Conservation (phyloP, 2,329 filamentous ascomycete species). For the Pseudohalonectria lignicola region DNA sequence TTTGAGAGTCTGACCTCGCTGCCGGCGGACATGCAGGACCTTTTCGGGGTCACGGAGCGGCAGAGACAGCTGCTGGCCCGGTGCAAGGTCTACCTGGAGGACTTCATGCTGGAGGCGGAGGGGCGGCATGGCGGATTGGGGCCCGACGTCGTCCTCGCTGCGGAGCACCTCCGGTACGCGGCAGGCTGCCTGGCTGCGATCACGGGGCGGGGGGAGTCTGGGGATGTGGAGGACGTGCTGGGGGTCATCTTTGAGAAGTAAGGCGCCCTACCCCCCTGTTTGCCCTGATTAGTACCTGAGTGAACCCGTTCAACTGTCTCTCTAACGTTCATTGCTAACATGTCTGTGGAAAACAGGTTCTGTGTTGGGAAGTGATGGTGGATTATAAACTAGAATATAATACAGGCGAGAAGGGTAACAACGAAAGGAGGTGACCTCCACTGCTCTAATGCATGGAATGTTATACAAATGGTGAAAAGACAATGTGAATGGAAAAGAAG, state of each 20-base stretch:
- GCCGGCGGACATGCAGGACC: constrained; percentile 64
- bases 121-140: constrained; percentile 31
- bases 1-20: constrained; percentile 65
- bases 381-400: not conserved
- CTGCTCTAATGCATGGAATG: too few species aligned
- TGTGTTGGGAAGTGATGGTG: constrained; percentile 31
- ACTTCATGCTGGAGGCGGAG: constrained; percentile 52
- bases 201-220: constrained; percentile 72
- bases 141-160: constrained; percentile 78
- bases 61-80: constrained; percentile 71
- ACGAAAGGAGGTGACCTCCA: too few species aligned
- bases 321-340: not conserved
- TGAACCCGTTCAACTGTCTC: constrained; percentile 3
- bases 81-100: constrained; percentile 60
- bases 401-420: constrained; percentile 1
- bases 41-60: constrained; percentile 81
- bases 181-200: constrained; percentile 75
- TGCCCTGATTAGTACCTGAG: too few species aligned
- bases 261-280: constrained; percentile 20
- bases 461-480: too few species aligned
- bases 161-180: constrained; percentile 76
- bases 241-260: constrained; percentile 98
- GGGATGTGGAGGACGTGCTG: constrained; percentile 90
- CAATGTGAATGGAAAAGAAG: too few species aligned
- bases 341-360: constrained; percentile 19